Evolutionary conservation across 768 basidiomycete genomes (phyloP).

Genomic region (Mycena pura): DNA sequence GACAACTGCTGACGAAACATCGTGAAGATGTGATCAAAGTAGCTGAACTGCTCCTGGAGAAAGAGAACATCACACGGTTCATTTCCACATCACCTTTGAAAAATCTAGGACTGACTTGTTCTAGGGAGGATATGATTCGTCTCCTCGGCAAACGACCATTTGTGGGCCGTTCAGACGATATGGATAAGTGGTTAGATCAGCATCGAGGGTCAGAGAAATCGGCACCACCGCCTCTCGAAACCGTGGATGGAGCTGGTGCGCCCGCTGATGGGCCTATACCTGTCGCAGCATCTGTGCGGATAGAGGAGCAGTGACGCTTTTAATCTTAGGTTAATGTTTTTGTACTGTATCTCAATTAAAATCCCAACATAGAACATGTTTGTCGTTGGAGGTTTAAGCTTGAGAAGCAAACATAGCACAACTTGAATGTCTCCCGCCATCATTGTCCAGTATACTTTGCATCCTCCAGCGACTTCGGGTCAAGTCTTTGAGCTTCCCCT

Average conservation of each 20-base stretch:
- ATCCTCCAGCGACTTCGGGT: constrained; percentile 17
- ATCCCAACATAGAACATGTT: constrained; percentile 16
- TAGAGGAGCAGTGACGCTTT: constrained; percentile 8
- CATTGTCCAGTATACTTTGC: constrained; percentile 20
- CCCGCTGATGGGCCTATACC: constrained; percentile 15
- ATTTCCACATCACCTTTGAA: constrained; percentile 26
- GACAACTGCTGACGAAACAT: constrained; percentile 78
- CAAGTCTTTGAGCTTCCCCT: constrained; percentile 13
- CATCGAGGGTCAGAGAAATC: constrained; percentile 64
- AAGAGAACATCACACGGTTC: constrained; percentile 94
- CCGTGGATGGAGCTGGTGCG: constrained; percentile 1
- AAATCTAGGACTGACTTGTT: constrained; percentile 7
- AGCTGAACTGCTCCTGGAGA: constrained; percentile 87
- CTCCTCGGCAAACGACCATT: constrained; percentile 87
- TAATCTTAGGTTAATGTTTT: background rate
- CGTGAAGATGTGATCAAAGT: constrained; percentile 93
- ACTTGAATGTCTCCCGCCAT: constrained; percentile 22
- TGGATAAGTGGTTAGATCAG: constrained; percentile 97
- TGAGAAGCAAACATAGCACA: constrained; percentile 3
- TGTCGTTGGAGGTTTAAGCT: background rate
- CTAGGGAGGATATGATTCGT: constrained; percentile 86
- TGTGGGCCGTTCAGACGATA: constrained; percentile 79
- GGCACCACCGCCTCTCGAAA: constrained; percentile 70
- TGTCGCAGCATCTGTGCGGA: constrained; percentile 17
- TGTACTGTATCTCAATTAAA: constrained; percentile 20